Evolutionary conservation across 176 grass and related monocot species (phyloP).

Genomic region (Avena insularis): DNA sequence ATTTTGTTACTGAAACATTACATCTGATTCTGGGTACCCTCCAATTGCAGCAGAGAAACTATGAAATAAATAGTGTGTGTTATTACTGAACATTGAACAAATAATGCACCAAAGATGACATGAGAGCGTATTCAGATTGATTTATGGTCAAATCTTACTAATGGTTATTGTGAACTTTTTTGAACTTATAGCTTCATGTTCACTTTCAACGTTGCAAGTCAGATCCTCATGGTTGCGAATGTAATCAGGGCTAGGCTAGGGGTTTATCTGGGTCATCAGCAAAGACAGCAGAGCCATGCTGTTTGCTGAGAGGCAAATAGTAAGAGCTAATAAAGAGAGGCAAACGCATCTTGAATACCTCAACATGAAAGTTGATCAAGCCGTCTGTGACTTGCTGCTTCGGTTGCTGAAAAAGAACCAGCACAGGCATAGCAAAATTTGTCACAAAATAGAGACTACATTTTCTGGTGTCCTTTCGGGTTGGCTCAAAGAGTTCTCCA

Average conservation of each 20-base stretch:
- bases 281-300: neutral
- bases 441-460: neutral
- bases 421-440: too few relatives aligned
- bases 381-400: neutral
- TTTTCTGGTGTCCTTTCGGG: neutral
- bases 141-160: neutral
- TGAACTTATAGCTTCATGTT: neutral
- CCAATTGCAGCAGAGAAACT: neutral
- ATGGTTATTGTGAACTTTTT: neutral
- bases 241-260: neutral
- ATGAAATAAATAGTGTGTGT: neutral
- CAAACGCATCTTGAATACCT: neutral
- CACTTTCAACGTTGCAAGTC: neutral
- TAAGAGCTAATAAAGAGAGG: neutral
- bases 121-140: neutral
- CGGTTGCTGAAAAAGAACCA: neutral
- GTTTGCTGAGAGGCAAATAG: neutral
- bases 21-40: constrained; percentile 6
- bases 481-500: neutral
- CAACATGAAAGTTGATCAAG: neutral
- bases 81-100: neutral
- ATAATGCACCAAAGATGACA: neutral
- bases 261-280: neutral
- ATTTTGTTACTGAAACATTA: constrained; percentile 20
- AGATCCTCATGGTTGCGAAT: neutral